Percentiles rank a stretch among this genome's conserved stretches.
phyloP scores from a whole-genome alignment of 139 green algal species.

The Chlorella sp. region DNA sequence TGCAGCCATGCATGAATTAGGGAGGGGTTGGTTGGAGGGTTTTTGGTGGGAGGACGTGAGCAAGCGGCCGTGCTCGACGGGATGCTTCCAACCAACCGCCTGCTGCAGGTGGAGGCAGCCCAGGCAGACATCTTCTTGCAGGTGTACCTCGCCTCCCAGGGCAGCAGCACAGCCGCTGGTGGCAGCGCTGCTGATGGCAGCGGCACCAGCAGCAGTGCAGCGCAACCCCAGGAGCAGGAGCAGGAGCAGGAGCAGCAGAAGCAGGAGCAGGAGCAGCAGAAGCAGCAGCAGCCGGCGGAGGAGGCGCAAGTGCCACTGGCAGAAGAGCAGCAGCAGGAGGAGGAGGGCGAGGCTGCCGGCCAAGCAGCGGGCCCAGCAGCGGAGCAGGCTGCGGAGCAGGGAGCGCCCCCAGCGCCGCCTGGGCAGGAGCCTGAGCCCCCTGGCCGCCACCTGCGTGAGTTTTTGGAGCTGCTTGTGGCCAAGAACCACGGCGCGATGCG shows the following conservation, averaged over 20 bases:
- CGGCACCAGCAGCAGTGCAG: background rate
- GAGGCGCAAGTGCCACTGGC: background rate
- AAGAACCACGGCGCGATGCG: conserved; percentile 75
- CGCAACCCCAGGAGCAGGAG: background rate
- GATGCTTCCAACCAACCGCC: background rate
- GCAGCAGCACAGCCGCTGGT: background rate
- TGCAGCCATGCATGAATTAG: background rate
- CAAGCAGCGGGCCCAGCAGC: background rate
- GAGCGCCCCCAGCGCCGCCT: too few relatives aligned
- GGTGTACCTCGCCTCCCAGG: conserved; percentile 65
- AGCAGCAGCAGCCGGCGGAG: background rate
- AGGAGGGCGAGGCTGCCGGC: background rate
- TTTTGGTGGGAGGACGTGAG: background rate
- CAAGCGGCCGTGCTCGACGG: background rate
- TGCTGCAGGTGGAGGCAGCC: conserved; percentile 18
- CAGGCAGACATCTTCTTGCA: conserved; percentile 55
- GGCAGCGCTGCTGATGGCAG: background rate
- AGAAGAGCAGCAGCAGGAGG: background rate
- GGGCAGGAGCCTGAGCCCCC: background rate
- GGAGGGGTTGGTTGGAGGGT: background rate
- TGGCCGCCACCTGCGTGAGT: conserved; percentile 47
- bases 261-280: background rate
- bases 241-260: background rate
- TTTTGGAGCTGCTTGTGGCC: conserved; percentile 66
- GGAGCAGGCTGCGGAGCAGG: background rate